These are phyloP conservation scores for Ustilago trichophora DNA, from an alignment of 1,284 basidiomycete species.

Conservation along the genomic window DNA sequence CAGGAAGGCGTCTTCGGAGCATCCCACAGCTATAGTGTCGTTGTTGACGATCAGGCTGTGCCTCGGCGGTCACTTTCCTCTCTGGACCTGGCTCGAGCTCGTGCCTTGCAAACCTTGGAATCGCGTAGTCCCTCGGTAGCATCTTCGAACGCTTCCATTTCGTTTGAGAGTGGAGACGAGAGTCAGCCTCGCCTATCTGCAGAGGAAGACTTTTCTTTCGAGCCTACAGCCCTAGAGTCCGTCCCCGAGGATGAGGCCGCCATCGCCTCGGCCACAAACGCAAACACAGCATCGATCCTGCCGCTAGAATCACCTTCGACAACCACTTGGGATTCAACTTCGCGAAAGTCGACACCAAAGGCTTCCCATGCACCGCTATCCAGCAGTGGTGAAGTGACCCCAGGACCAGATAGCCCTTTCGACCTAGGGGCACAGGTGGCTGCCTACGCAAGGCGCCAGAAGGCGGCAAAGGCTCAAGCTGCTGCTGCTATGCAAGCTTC, in stretches of 20 bases:
- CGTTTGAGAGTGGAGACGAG: constrained; percentile 26
- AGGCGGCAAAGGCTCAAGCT: constrained; percentile 24
- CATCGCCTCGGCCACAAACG: background rate
- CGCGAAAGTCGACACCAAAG: constrained; percentile 27
- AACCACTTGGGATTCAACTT: constrained; percentile 22
- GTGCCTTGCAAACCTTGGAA: constrained; percentile 27
- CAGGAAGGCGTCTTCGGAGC: constrained; percentile 30
- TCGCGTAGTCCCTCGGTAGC: constrained; percentile 13
- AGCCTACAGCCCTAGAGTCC: constrained; percentile 32
- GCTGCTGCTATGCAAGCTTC: constrained; percentile 21
- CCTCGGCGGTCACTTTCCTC: constrained; percentile 29
- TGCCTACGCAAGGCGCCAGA: constrained; percentile 33
- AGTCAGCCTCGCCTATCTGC: constrained; percentile 9
- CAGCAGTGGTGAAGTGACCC: background rate
- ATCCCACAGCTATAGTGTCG: constrained; percentile 17
- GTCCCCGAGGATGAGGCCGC: constrained; percentile 28
- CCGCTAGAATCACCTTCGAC: constrained; percentile 9
- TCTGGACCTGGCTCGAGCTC: constrained; percentile 35
- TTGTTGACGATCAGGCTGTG: constrained; percentile 1
- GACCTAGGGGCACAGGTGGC: constrained; percentile 43
- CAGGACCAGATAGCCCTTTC: constrained; percentile 31
- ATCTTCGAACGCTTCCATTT: constrained; percentile 2
- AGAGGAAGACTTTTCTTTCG: constrained; percentile 37
- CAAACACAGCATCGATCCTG: no score
- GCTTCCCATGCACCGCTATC: constrained; percentile 14